phyloP scores from a whole-genome alignment of 2,329 filamentous ascomycete genomes.

The Penicillium sp. region DNA sequence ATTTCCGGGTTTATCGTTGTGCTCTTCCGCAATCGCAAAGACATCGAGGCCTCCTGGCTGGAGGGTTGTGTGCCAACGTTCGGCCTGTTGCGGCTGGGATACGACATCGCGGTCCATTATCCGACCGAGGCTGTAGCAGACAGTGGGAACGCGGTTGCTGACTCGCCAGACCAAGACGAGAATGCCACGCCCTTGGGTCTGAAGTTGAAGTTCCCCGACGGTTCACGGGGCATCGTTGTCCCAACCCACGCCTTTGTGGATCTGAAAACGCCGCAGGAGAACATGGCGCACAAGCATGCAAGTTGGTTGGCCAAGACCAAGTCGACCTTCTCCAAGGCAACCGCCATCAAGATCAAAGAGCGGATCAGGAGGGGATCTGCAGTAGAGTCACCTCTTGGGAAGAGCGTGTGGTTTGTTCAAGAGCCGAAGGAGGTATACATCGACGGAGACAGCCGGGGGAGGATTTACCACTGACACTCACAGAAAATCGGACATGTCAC shows the following conservation, averaged over 20 bases:
- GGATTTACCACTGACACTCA: not conserved
- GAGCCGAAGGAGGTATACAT: conserved; percentile 11
- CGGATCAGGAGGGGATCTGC: conserved; percentile 4
- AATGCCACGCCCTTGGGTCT: conserved; percentile 12
- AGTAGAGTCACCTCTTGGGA: conserved; percentile 15
- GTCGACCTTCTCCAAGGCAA: conserved; percentile 7
- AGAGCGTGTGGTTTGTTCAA: conserved; percentile 13
- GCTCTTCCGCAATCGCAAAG: conserved; percentile 11
- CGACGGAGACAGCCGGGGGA: not conserved
- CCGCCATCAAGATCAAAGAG: conserved; percentile 10
- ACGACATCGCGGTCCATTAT: conserved; percentile 15
- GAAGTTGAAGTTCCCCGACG: conserved; percentile 16
- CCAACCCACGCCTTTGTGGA: conserved; percentile 19
- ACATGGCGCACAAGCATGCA: conserved; percentile 1
- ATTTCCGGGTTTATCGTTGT: conserved; percentile 18
- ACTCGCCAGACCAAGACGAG: conserved; percentile 2
- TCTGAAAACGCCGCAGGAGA: conserved; percentile 7
- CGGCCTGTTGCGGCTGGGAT: conserved; percentile 15
- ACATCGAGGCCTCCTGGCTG: conserved; percentile 16
- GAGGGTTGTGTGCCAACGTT: conserved; percentile 16
- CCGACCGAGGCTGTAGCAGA: conserved; percentile 5
- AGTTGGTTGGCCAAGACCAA: conserved; percentile 5
- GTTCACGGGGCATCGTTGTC: conserved; percentile 12
- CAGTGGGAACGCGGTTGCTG: conserved; percentile 11
- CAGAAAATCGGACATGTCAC: conserved; percentile 15